Evolutionary conservation across 2,329 filamentous ascomycete species (phyloP), one percentile per base, ranked within the genome.

Genomic region (Cryphonectria carpinicola): DNA sequence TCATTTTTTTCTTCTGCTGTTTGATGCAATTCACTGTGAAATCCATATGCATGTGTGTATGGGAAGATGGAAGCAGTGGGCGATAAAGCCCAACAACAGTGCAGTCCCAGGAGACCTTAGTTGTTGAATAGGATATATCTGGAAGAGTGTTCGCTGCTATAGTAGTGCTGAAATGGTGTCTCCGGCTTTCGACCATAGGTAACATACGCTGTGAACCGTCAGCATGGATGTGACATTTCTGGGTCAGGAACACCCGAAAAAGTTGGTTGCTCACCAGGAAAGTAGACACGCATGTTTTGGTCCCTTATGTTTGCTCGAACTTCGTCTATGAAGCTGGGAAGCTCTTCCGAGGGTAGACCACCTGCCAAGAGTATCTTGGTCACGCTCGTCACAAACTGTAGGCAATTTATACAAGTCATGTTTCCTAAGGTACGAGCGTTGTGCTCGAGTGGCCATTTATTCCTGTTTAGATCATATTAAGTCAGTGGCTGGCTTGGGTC

Each of bases 361-460:
- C 63, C 63, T 13, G 63, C 63, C 1, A 49, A 28, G 13, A 65
- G 63, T 11, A 65, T 32, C 25, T 65, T 65, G 63, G 63, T 65
- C 43, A 52, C 63, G 28, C 63, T 65, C 13, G 28, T n/a, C 43
- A 49, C 63, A 11, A 65, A 19, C 63, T 65, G 63, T 5, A 65
- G 43, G 35, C 63, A 65, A 19, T 65, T 65, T 25, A 65, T 43
- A 41, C 63, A 65, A 6, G 41, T 5, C 63, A 65, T 65, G 17
- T 17, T 65, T 17, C 63, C 63, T 7, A 65, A n/a, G 22, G 43
- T 52, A 17, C 63, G 41, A 32, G 63, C 63, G 4, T 28, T 14
- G 25, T 46, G 63, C 41, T 65, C 63, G 2, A 22, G 43, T 22
- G 63, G 63, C 63, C 63, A 65, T 13, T 11, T 41, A 43, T 65